These are phyloP conservation scores for Herpetospermum pedunculosum DNA, from an alignment of 306 rosid genomes.

Conservation along the genomic window DNA sequence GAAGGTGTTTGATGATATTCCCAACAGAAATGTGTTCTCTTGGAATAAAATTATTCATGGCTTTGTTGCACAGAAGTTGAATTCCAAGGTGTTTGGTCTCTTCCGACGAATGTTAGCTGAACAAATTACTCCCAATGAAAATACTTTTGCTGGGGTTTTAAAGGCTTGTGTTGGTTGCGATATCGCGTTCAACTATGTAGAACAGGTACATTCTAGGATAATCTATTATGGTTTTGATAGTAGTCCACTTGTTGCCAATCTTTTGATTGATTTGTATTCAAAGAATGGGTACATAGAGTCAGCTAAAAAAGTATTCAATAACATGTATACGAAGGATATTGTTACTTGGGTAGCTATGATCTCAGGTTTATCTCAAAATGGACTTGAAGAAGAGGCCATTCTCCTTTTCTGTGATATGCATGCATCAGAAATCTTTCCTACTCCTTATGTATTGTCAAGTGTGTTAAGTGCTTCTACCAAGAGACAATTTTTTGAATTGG, in stretches of 20 bases:
- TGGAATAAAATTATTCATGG: constrained; percentile 56
- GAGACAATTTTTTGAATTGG: constrained; percentile 29
- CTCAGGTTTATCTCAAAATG: constrained; percentile 70
- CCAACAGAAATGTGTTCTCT: constrained; percentile 24
- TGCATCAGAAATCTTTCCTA: constrained; percentile 35
- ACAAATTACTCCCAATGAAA: constrained; percentile 35
- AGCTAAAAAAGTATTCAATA: constrained; percentile 52
- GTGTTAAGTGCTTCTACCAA: constrained; percentile 75
- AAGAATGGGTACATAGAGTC: constrained; percentile 40
- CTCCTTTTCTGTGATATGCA: constrained; percentile 59
- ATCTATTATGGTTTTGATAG: constrained; percentile 46
- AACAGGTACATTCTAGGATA: constrained; percentile 55
- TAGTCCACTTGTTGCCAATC: constrained; percentile 41
- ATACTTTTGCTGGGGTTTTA: constrained; percentile 42
- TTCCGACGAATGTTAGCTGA: constrained; percentile 36
- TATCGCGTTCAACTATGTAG: constrained; percentile 34
- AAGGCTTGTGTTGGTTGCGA: constrained; percentile 45
- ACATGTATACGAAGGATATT: constrained; percentile 39
- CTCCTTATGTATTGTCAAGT: constrained; percentile 71
- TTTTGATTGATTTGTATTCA: constrained; percentile 54
- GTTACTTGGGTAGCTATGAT: constrained; percentile 87
- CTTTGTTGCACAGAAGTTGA: constrained; percentile 25
- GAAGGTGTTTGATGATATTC: constrained; percentile 50
- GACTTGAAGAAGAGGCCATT: constrained; percentile 58
- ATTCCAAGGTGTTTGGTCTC: constrained; percentile 23